These are phyloP conservation scores for Coprinopsis strossmayeri DNA, from an alignment of 768 basidiomycete species.

Conservation along the genomic window DNA sequence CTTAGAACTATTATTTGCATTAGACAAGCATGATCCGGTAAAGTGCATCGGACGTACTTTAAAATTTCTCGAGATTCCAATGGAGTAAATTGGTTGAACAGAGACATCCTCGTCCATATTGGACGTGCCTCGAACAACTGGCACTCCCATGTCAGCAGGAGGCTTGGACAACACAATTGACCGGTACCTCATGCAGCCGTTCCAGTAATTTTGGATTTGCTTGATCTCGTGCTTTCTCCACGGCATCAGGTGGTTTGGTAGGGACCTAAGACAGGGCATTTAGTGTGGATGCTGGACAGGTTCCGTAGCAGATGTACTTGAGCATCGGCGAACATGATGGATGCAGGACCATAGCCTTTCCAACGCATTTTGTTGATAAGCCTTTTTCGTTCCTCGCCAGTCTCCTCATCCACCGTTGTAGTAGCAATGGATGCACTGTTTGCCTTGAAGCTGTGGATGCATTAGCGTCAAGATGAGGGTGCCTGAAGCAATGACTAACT, in stretches of 20 bases:
- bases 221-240: constrained; percentile 51
- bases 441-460: constrained; percentile 58
- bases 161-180: neutral
- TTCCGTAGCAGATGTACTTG: constrained; percentile 26
- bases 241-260: constrained; percentile 51
- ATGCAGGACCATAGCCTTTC: constrained; percentile 74
- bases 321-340: constrained; percentile 60
- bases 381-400: constrained; percentile 75
- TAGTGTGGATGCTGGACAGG: neutral
- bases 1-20: constrained; percentile 54
- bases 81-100: constrained; percentile 74
- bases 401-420: constrained; percentile 62
- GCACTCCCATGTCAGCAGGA: neutral
- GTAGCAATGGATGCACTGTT: constrained; percentile 70
- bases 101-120: constrained; percentile 82
- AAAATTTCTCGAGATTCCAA: constrained; percentile 65
- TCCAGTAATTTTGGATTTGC: constrained; percentile 49
- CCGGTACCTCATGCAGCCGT: constrained; percentile 45
- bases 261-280: constrained; percentile 46
- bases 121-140: constrained; percentile 73
- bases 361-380: constrained; percentile 85
- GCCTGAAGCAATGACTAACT: constrained; percentile 34
- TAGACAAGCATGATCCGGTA: neutral
- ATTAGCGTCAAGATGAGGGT: neutral
- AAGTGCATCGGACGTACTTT: constrained; percentile 44